Percentiles rank a stretch among this genome's conserved stretches.
Conservation (phyloP, 345 rosid genomes). For the Rhizophora mangle region DNA sequence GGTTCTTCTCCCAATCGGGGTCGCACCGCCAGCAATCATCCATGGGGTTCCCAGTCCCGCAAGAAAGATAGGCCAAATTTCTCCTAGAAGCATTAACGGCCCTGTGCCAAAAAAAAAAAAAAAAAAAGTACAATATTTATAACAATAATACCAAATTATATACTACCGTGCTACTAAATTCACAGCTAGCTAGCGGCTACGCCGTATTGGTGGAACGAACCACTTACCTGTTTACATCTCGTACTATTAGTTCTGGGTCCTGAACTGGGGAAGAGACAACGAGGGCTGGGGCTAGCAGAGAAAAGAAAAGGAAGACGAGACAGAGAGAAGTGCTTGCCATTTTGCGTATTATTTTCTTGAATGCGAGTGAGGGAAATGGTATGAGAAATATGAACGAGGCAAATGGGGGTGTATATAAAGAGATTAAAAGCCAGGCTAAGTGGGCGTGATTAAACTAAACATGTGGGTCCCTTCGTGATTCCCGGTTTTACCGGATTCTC, state of each 20-base stretch:
- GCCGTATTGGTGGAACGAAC: not conserved
- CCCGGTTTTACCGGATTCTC: conserved; percentile 46
- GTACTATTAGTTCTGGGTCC: conserved; percentile 23
- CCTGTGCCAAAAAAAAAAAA: conserved; percentile 5
- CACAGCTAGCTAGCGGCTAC: not conserved
- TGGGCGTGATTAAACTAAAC: conserved; percentile 34
- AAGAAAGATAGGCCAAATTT: conserved; percentile 25
- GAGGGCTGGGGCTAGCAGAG: conserved; percentile 9
- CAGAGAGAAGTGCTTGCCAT: conserved; percentile 21
- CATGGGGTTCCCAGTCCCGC: conserved; percentile 27
- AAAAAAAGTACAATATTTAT: not conserved
- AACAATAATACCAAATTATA: not conserved
- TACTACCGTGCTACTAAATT: too few relatives aligned
- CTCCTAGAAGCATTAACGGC: conserved; percentile 30
- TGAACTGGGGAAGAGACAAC: conserved; percentile 20
- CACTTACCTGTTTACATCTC: conserved; percentile 20
- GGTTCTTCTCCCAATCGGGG: conserved; percentile 31
- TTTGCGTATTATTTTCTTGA: not conserved
- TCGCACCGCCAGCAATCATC: conserved; percentile 36
- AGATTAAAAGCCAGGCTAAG: conserved; percentile 18
- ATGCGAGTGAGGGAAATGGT: not conserved
- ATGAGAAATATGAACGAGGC: conserved; percentile 8
- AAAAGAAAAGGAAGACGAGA: conserved; percentile 22
- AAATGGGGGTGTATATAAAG: conserved; percentile 37
- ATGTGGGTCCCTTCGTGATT: conserved; percentile 51